These are phyloP conservation scores for Pseudotulostoma volvatum DNA, from an alignment of 495 filamentous ascomycete species.

Conservation along the genomic window DNA sequence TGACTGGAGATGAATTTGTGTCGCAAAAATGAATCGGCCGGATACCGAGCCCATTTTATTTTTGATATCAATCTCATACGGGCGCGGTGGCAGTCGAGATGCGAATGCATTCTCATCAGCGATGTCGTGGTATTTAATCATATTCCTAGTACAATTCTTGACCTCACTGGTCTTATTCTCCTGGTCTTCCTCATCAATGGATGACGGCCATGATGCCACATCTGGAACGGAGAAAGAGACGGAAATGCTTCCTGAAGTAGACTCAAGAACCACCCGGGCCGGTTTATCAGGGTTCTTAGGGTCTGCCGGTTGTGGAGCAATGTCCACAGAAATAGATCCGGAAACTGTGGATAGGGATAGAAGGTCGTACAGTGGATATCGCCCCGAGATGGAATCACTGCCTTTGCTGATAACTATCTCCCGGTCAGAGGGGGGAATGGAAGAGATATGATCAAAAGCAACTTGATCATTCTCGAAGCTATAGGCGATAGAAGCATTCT, in stretches of 20 bases:
- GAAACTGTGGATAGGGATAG: conserved; percentile 11
- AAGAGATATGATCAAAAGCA: neutral
- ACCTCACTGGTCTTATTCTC: neutral
- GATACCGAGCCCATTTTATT: conserved; percentile 5
- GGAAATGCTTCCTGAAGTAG: conserved; percentile 4
- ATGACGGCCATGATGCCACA: neutral
- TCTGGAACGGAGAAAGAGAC: conserved; percentile 1
- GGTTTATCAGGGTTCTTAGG: conserved; percentile 7
- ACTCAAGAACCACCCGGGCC: conserved; percentile 5
- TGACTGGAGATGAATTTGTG: conserved; percentile 3
- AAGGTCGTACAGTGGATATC: conserved; percentile 15
- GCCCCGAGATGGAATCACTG: conserved; percentile 3
- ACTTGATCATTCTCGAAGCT: no score
- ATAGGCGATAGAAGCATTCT: no score
- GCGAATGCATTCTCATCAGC: neutral
- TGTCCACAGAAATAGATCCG: conserved; percentile 5
- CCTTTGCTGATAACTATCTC: neutral
- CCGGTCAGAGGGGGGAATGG: neutral
- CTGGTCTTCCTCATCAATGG: neutral
- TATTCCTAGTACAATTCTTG: neutral
- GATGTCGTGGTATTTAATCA: neutral
- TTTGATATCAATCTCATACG: conserved; percentile 8
- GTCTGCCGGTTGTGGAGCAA: conserved; percentile 9
- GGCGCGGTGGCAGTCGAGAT: conserved; percentile 5
- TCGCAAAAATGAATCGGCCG: conserved; percentile 5